phyloP scores from a whole-genome alignment of 495 filamentous ascomycete species.

The Podospora tetraspora region DNA sequence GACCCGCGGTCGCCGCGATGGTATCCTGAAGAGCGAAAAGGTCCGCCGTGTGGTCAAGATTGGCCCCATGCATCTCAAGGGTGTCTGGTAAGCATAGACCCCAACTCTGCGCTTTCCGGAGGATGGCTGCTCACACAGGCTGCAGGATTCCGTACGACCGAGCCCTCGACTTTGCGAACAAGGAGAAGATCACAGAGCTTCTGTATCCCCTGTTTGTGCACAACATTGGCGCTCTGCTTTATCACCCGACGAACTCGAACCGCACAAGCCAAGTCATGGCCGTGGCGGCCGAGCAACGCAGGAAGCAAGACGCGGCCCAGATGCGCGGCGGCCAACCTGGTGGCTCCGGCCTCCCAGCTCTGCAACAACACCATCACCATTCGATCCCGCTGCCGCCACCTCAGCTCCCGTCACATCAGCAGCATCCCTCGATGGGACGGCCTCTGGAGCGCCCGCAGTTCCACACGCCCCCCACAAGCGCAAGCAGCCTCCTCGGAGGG shows the following conservation, averaged over 20 bases:
- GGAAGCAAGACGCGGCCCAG: conserved; percentile 55
- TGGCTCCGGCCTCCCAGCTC: conserved; percentile 52
- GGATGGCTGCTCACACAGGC: conserved; percentile 11
- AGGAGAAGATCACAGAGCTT: conserved; percentile 96
- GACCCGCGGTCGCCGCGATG: conserved; percentile 92
- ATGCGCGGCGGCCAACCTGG: conserved; percentile 38
- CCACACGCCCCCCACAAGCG: conserved; percentile 88
- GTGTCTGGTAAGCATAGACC: conserved; percentile 76
- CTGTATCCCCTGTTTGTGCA: conserved; percentile 96
- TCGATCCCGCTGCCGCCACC: conserved; percentile 63
- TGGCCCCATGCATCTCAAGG: conserved; percentile 97
- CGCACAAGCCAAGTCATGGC: conserved; percentile 82
- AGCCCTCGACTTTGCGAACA: conserved; percentile 95
- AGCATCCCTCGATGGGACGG: conserved; percentile 44
- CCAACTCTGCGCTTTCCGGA: background rate
- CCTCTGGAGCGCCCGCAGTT: conserved; percentile 83
- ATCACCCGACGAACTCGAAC: conserved; percentile 84
- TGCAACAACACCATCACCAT: conserved; percentile 71
- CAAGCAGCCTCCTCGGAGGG: conserved; percentile 76
- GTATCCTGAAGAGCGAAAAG: conserved; percentile 97
- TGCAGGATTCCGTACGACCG: conserved; percentile 94
- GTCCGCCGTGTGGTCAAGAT: conserved; percentile 96
- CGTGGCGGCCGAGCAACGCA: conserved; percentile 60
- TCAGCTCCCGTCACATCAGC: conserved; percentile 69
- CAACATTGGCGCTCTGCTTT: conserved; percentile 90